phyloP scores from a whole-genome alignment of 345 rosid genomes.

The Leavenworthia alabamica region DNA sequence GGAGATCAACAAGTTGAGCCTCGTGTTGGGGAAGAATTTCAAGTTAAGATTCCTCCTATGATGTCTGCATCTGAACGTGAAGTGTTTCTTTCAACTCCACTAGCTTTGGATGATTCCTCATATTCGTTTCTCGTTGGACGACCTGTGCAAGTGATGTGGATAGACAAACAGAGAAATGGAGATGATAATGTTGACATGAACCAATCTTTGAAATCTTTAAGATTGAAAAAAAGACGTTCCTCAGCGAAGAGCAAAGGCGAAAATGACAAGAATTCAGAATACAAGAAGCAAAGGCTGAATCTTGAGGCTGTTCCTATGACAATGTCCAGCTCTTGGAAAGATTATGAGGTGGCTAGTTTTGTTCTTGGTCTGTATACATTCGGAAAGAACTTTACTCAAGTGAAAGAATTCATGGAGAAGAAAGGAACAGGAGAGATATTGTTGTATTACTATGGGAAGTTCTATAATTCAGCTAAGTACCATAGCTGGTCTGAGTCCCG shows the following conservation, averaged over 20 bases:
- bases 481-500: constrained; percentile 53
- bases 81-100: constrained; percentile 36
- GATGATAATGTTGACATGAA: constrained; percentile 31
- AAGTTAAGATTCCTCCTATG: constrained; percentile 55
- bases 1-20: constrained; percentile 49
- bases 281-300: constrained; percentile 32
- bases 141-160: constrained; percentile 48
- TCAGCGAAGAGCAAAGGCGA: constrained; percentile 30
- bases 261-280: constrained; percentile 11
- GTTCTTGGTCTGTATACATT: constrained; percentile 58
- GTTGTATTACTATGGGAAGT: constrained; percentile 55
- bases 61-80: constrained; percentile 38
- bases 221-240: constrained; percentile 29
- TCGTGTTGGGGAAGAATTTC: constrained; percentile 63
- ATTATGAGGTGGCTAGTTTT: constrained; percentile 41
- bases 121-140: constrained; percentile 43
- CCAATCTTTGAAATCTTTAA: constrained; percentile 34
- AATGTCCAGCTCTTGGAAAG: constrained; percentile 36
- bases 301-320: constrained; percentile 36
- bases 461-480: constrained; percentile 43
- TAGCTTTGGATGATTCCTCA: constrained; percentile 34
- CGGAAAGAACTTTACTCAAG: constrained; percentile 45
- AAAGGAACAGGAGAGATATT: constrained; percentile 47
- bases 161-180: constrained; percentile 17
- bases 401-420: constrained; percentile 41